Base-by-base conservation (phyloP, 129 eudicot species). In the Saposhnikovia divaricata region DNA sequence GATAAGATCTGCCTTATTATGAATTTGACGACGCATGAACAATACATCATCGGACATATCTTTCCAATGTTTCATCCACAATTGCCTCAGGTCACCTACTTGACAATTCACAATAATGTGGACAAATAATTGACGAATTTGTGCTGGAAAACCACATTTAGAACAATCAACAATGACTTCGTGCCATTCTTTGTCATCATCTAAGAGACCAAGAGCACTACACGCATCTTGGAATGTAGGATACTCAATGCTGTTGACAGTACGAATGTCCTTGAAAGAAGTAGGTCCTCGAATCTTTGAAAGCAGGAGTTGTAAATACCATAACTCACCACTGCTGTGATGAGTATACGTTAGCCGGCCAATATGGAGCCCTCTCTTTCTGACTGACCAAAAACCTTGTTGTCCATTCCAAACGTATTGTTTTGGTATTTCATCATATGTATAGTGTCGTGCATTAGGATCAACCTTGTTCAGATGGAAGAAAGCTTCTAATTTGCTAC, bases 1-100 rank as follows among this genome's bases (percentile, higher is more conserved):
- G 1, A 12, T 1, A 0, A 51, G 1, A 12, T 13, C 21, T 6
- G 4, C 0, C 6, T 6, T 13, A 4, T 9, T 9, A 2, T 2
- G 21, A 1, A 13, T 0, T 14, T 18, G 19, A 0, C 19, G 6
- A 0, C 21, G 21, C 4, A 51, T 12, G 21, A 1, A 18, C 19
- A 13, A 13, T 3, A 51, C 4, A 51, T 51, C 59, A 3, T 51
- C 59, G 1, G 59, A 9, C 59, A 51, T 51, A 1, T 2, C 2
- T 18, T 4, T 51, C 18, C 21, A 51, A 18, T 51, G 59, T 3
- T 3, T 51, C 2, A 12, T 1, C 59, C 59, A 51, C 4, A 51
- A 51, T 6, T 1, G 0, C 5, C 13, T 51, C 59, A 51, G 13
- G 9, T 51, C 59, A 9, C 19, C 18, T 1, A 51, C 59, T 6